Conservation (phyloP, 306 rosid genomes). For the Pachyrhizus erosus region DNA sequence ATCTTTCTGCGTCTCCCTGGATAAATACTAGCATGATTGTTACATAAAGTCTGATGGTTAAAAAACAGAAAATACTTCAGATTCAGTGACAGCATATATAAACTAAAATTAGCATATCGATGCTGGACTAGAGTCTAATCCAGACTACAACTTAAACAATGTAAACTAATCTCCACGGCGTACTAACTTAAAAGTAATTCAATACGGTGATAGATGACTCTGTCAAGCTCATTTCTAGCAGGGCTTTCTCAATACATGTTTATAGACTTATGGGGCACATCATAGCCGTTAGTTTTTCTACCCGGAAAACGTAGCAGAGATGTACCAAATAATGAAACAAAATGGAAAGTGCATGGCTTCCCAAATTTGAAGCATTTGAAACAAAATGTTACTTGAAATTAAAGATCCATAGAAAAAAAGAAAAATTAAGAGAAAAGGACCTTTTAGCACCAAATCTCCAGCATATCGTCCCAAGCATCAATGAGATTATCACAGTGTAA, state of each 20-base stretch:
- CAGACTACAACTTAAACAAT: conserved; percentile 1
- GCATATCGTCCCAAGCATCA: conserved; percentile 95
- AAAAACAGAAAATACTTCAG: conserved; percentile 21
- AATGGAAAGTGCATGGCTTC: not conserved
- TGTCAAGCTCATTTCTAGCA: conserved; percentile 17
- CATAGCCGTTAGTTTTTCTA: conserved; percentile 16
- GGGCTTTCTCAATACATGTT: conserved; percentile 22
- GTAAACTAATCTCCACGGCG: conserved; percentile 9
- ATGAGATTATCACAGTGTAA: conserved; percentile 87
- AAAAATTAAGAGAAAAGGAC: conserved; percentile 45
- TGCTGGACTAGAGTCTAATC: not conserved
- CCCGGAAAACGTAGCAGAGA: conserved; percentile 25
- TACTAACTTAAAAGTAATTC: conserved; percentile 3
- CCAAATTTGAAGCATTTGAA: conserved; percentile 19
- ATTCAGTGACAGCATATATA: not conserved
- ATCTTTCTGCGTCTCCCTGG: conserved; percentile 89
- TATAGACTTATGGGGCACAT: conserved; percentile 1
- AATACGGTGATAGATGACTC: conserved; percentile 20
- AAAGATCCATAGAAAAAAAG: conserved; percentile 19
- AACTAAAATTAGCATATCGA: conserved; percentile 25
- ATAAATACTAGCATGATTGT: not conserved
- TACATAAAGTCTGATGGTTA: conserved; percentile 30
- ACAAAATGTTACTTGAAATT: not conserved
- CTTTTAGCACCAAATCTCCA: conserved; percentile 95
- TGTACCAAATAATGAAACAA: conserved; percentile 2